These are phyloP conservation scores for Rugonectria rugulosa DNA, from an alignment of 2,329 filamentous ascomycete genomes.

Conservation along the genomic window DNA sequence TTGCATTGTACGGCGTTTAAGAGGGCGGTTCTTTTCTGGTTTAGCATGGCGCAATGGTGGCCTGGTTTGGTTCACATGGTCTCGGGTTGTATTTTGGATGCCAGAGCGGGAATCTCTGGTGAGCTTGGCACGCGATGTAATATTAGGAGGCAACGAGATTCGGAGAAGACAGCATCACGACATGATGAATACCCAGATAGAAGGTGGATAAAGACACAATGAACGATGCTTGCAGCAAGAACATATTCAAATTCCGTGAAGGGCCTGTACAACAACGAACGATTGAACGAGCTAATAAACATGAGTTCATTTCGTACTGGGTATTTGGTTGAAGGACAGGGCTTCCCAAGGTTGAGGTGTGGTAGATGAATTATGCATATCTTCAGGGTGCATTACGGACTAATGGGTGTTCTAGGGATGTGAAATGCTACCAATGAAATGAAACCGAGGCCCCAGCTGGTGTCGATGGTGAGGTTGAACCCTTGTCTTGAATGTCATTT, in stretches of 20 bases:
- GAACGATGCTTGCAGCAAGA: not conserved
- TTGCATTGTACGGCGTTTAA: conserved; percentile 35
- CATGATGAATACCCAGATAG: conserved; percentile 7
- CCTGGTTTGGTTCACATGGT: conserved; percentile 24
- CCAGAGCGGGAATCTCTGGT: not conserved
- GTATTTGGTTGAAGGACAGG: not conserved
- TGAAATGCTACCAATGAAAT: not conserved
- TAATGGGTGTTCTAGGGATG: no score
- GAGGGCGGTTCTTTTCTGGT: conserved; percentile 5
- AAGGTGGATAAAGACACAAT: not conserved
- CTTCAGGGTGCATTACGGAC: not conserved
- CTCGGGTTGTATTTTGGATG: conserved; percentile 7
- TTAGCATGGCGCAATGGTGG: conserved; percentile 4
- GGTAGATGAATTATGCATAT: conserved; percentile 16
- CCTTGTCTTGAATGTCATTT: no score
- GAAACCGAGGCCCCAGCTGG: not conserved
- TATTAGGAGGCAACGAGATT: conserved; percentile 2
- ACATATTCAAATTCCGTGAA: not conserved
- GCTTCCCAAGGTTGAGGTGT: not conserved
- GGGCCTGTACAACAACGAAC: not conserved
- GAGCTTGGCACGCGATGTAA: conserved; percentile 13
- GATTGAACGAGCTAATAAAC: not conserved
- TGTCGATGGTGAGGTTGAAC: no score
- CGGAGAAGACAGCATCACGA: not conserved
- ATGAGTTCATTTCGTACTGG: not conserved